Base-by-base conservation (phyloP, 306 rosid genomes). In the Astragalus glycyphyllos region DNA sequence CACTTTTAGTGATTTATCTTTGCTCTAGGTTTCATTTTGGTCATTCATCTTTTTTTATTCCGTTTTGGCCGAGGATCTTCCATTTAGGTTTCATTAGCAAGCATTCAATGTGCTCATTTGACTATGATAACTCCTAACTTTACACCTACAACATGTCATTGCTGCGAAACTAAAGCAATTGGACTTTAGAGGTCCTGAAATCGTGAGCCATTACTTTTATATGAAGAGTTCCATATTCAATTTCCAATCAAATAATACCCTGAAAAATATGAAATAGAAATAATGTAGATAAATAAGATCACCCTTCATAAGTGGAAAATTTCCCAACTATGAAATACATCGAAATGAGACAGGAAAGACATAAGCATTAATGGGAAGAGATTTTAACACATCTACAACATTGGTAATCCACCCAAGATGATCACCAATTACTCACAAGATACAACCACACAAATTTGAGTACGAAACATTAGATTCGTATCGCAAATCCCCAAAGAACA, bases 221-320 rank as follows among this genome's bases (percentile, higher is more conserved):
- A 75, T 87, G 97, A 78, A 93, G 96, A 67, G 84, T 80, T 78
- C 96, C 97, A 41, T 82, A 58, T 74, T 81, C 80, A 14, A 97
- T 90, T 72, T 82, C 86, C 81, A 93, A 47, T 12, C 83, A 90
- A 81, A 90, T 53, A 70, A 88, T 93, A n/a, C 98, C 98, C 97
- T 93, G 70, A 42, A 76, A 75, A 40, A 57, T 34, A 65, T 42
- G 68, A 53, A 17, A 37, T 13, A 54, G 48, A 77, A 62, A 55
- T 11, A 71, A 9, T 16, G 20, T 0, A 53, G 14, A 66, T 3
- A 26, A 14, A 68, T 17, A 68, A 80, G 71, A 68, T 58, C 41
- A 8, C 37, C 78, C 55, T 23, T 44, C 60, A 38, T n/a, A 26
- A 66, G 31, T 58, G 56, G 65, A 66, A 44, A 23, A 60, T 48